Conservation (phyloP, 371 early-diverging fungal genomes). For the Catenaria anguillulae region DNA sequence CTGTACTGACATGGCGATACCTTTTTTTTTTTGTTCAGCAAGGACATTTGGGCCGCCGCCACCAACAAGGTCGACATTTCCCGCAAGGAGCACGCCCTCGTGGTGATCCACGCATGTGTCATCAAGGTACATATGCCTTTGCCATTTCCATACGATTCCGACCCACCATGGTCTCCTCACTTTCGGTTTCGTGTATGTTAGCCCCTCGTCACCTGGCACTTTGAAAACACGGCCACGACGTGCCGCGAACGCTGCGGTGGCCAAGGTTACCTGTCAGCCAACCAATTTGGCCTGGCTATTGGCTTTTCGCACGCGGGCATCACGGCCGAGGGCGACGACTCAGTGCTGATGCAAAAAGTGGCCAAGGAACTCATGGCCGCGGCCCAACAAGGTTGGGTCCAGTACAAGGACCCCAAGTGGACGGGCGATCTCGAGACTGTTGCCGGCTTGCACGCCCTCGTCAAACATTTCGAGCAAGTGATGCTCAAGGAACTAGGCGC, state of each 20-base stretch:
- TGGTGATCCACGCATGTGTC: slow-evolving; percentile 40
- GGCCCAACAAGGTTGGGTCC: slow-evolving; percentile 26
- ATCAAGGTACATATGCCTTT: no score
- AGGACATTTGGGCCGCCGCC: slow-evolving; percentile 36
- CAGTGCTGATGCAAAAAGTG: slow-evolving; percentile 53
- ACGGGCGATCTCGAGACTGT: slow-evolving; percentile 27
- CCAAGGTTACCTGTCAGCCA: slow-evolving; percentile 41
- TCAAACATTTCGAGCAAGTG: slow-evolving; percentile 28
- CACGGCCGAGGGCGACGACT: slow-evolving; percentile 64
- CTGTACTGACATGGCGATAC: no score
- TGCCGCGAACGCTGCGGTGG: slow-evolving; percentile 54
- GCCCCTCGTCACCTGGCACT: slow-evolving; percentile 29
- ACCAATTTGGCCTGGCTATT: slow-evolving; percentile 4
- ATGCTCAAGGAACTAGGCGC: slow-evolving; percentile 31
- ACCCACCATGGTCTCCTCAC: no score
- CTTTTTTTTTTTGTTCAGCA: no score
- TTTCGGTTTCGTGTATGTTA: no score
- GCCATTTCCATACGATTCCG: no score
- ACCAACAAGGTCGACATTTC: slow-evolving; percentile 8
- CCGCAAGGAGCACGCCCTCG: background rate
- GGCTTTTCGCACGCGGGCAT: slow-evolving; percentile 41
- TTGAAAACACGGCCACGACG: slow-evolving; percentile 41
- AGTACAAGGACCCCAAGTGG: slow-evolving; percentile 16
- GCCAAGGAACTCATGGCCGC: slow-evolving; percentile 49
- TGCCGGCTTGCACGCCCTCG: slow-evolving; percentile 27